Evolutionary conservation across 139 green algal species (phyloP).

Genomic region (Coelastrella sp.): DNA sequence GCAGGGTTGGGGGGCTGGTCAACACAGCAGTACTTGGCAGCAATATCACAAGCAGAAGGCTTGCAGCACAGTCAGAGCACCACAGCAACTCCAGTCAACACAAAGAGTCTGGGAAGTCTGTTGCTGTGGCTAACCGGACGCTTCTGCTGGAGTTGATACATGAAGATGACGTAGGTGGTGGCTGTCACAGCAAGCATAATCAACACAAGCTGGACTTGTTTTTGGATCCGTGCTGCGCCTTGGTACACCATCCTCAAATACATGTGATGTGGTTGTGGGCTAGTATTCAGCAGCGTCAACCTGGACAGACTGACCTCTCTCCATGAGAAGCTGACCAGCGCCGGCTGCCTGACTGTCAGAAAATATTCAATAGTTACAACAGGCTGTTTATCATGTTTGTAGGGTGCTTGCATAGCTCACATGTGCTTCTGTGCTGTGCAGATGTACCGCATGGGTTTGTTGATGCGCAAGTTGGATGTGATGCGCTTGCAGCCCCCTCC

Average conservation of each 20-base stretch:
- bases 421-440: background rate
- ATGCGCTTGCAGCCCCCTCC: conserved; percentile 27
- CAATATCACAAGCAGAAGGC: conserved; percentile 21
- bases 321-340: too few species aligned
- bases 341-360: too few species aligned
- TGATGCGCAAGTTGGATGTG: conserved; percentile 30
- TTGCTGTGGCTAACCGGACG: background rate
- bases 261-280: too few species aligned
- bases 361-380: too few species aligned
- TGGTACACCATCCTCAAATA: too few species aligned
- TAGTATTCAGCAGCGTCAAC: too few species aligned
- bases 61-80: background rate
- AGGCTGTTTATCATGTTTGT: too few species aligned
- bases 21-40: conserved; percentile 11
- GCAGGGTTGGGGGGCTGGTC: background rate
- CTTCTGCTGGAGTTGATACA: conserved; percentile 38
- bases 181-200: too few species aligned
- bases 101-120: background rate
- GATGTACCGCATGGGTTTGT: conserved; percentile 39
- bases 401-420: background rate
- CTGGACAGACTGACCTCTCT: too few species aligned
- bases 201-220: background rate
- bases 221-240: background rate
- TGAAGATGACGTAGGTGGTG: conserved; percentile 37
- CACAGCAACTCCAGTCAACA: background rate